Evolutionary conservation across 2,329 filamentous ascomycete genomes (phyloP), one percentile per base, ranked within the genome.

Genomic region (Albophoma yamanashiensis): DNA sequence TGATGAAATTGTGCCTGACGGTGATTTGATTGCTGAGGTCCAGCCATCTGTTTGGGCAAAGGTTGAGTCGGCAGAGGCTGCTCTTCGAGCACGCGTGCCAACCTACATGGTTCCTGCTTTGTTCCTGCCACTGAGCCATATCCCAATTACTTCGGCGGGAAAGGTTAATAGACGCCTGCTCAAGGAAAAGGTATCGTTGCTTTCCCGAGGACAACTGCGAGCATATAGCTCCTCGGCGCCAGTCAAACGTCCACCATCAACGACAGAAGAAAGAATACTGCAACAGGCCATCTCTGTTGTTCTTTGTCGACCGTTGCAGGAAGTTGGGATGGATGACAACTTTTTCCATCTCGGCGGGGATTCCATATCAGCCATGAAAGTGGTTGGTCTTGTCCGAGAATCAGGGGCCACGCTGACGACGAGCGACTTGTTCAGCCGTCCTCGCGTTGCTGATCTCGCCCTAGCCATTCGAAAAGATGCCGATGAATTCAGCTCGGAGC

Each of bases 321-420:
- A 60, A 15, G 27, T 62, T 14, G 58, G 59, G 1, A 58, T 58
- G 57, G 43, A 62, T 17, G 56, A 58, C 42, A 60, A 61, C 42
- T 64, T 64, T 40, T 62, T 64, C n/a, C 58, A 58, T 3, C 40
- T 61, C 3, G 61, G 59, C 7, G 59, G 59, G 20, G 61, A 61
- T 45, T 61, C 59, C 11, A 60, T 88, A 17, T 43, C 45, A 14
- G 61, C 61, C 43, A 60, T 62, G 38, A 56, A 53, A 42, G 47
- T 62, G 6, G 61, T 42, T 17, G 56, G 55, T 3, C 17, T n/a
- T 17, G 36, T 56, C 3, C 31, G 38, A 36, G 56, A 58, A 5
- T 12, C 20, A 4, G 59, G 56, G 1, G 56, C 58, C 43, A 25
- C 25, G 8, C 22, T 63, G 7, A 55, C 56, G 5, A 58, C 57